Conservation (phyloP, 2,329 filamentous ascomycete genomes). For the Exophiala oligosperma region DNA sequence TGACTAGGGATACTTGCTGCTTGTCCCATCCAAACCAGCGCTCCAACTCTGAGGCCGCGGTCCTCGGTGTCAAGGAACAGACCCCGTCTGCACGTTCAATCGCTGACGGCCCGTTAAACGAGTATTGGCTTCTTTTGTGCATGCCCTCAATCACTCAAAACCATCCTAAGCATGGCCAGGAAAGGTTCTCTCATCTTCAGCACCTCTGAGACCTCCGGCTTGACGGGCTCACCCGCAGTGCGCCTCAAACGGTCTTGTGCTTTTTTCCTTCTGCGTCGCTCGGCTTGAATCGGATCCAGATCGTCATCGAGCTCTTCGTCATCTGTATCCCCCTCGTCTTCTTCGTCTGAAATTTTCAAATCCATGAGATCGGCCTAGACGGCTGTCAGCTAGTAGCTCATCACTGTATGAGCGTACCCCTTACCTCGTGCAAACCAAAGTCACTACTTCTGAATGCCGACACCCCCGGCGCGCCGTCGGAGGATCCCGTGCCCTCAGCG, state of each 20-base stretch:
- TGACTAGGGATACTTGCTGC: too few species aligned
- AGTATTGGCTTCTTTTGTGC: not conserved
- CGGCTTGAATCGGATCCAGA: conserved; percentile 82
- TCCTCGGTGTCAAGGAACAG: too few species aligned
- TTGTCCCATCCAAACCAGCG: too few species aligned
- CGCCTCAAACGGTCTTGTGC: conserved; percentile 77
- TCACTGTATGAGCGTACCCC: conserved; percentile 20
- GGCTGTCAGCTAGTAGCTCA: conserved; percentile 1
- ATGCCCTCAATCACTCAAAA: conserved; percentile 66
- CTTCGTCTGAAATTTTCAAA: conserved; percentile 74
- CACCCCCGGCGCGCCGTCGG: conserved; percentile 55
- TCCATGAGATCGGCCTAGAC: conserved; percentile 73
- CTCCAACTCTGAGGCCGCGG: too few species aligned
- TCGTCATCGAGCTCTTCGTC: conserved; percentile 75
- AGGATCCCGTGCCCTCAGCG: conserved; percentile 63
- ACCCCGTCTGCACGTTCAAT: too few species aligned
- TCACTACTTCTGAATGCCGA: conserved; percentile 72
- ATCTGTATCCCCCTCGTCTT: conserved; percentile 60
- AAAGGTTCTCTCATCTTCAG: conserved; percentile 79
- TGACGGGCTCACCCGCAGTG: conserved; percentile 78
- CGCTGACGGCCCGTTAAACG: not conserved
- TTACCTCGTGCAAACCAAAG: conserved; percentile 81
- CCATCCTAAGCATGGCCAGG: conserved; percentile 75
- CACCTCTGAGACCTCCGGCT: conserved; percentile 76
- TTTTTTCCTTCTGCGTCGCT: conserved; percentile 74